Conservation (phyloP, 75 land plant species). For the Sequoia sempervirens region DNA sequence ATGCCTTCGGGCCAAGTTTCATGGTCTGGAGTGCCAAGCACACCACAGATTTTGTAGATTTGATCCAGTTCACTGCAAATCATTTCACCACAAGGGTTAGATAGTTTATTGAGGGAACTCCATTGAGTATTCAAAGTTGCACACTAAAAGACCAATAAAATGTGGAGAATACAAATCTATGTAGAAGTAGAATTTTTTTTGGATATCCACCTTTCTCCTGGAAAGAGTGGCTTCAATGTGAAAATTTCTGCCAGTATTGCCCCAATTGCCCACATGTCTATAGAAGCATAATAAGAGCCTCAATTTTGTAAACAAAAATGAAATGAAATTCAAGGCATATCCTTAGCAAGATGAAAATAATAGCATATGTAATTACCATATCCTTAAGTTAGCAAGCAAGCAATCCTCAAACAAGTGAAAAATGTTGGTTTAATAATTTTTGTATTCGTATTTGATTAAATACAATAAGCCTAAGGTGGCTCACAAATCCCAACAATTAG, state of each 20-base stretch:
- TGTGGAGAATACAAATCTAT: not conserved
- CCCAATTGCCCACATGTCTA: slow-evolving; percentile 98
- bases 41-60: slow-evolving; percentile 67
- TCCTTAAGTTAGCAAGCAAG: not conserved
- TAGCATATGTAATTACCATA: not conserved
- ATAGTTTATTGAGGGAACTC: not conserved
- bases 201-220: slow-evolving; percentile 68
- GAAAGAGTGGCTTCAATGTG: slow-evolving; percentile 71
- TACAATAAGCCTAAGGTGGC: not conserved
- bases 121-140: not conserved
- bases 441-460: not conserved
- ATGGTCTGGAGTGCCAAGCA: slow-evolving; percentile 76
- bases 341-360: not conserved
- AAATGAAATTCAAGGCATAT: not conserved
- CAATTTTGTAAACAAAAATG: not conserved
- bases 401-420: not conserved
- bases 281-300: not conserved
- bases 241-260: slow-evolving; percentile 87
- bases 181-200: not conserved
- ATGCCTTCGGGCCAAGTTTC: slow-evolving; percentile 59
- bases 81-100: not conserved
- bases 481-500: not conserved
- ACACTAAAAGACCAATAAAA: not conserved
- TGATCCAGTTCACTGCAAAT: slow-evolving; percentile 74
- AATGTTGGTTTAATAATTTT: not conserved